Base-by-base conservation (phyloP, 805 yeast species). In the Ogataea henricii region DNA sequence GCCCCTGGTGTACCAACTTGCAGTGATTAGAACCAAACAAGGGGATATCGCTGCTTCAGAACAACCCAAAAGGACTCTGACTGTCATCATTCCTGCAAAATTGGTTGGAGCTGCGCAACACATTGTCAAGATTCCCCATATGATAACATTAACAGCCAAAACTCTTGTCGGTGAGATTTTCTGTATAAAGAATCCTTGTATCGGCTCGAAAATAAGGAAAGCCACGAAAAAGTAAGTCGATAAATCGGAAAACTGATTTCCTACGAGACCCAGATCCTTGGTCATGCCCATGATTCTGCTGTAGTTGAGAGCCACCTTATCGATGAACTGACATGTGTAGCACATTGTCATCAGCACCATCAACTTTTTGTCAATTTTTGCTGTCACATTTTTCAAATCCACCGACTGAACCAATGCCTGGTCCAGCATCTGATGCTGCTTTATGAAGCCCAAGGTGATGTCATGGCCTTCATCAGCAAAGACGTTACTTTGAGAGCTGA, bases 101-200 rank as follows among this genome's bases (percentile, higher is more conserved):
- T 62, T 67, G 12, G 58, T 48, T 16, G 70, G 56, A n/a, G 58
- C 58, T 12, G 72, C 73, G 1, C 85, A 74, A 49, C 77, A 82
- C 22, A 78, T 64, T 36, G 77, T 68, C 35, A 82, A 63, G 10
- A 79, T 58, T 9, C 89, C 89, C 89, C 90, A 84, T 0, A 77
- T 33, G 4, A 82, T 54, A 36, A 83, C 74, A 53, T 76, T 78
- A 1, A 64, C 53, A 5, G 79, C 65, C 2, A 77, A 69, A 2
- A 79, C 68, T 52, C 77, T 77, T 6, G 81, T 74, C 52, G 83
- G 72, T 1, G 83, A 82, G 43, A 80, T 74, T 49, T 69, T 75
- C 60, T 85, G 89, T 20, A 82, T 63, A 3, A 73, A 44, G 32
- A 64, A 53, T 5, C 72, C 65, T 3, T 78, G 73, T 3, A 83